Base-by-base conservation (phyloP, 2,329 filamentous ascomycete genomes). In the Nannizziopsis arthrosporioides region DNA sequence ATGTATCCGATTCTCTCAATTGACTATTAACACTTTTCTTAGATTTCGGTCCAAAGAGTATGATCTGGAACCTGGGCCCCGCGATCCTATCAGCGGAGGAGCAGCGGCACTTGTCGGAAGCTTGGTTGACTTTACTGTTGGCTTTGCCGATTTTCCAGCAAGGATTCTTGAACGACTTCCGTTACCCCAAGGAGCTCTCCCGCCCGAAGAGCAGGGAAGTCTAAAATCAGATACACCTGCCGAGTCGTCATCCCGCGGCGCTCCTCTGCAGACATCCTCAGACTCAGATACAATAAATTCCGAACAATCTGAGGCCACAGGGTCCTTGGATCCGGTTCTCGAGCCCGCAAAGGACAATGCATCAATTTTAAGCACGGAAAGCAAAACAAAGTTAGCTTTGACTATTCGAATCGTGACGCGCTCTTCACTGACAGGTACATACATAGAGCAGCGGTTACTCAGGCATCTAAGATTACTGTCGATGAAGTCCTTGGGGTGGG, bases 71-170 rank as follows among this genome's bases (percentile, higher is more conserved):
- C 78, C 83, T 30, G 83, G 88, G 39, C 87, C 86, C 0, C 80
- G 77, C 58, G 87, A 92, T 54, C 86, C 87, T 0, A 77, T 93
- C 18, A 81, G 83, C 11, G 86, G 85, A 15, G 84, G 80, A 12
- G 81, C 86, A 0, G 78, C 80, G 39, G 85, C 88, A 0, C 67
- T 95, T 0, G 70, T 94, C n/a, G 84, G 84, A 5, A 90, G 89
- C n/a, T 72, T 92, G 41, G 81, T 83, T 19, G 83, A 77, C 35
- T 81, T 95, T 49, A 78, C 85, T 58, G 84, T 93, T 76, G 85
- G 86, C 1, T 74, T 94, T 36, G 85, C 85, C 1, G 87, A 94
- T 58, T 71, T 81, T 39, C 78, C 78, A 0, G 68, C 73, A 12
- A 74, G 78, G 40, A 71, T 79, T 3, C 59, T 76, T 36, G 38